Evolutionary conservation across 2,329 filamentous ascomycete genomes (phyloP).

Genomic region (Diaporthe eres): DNA sequence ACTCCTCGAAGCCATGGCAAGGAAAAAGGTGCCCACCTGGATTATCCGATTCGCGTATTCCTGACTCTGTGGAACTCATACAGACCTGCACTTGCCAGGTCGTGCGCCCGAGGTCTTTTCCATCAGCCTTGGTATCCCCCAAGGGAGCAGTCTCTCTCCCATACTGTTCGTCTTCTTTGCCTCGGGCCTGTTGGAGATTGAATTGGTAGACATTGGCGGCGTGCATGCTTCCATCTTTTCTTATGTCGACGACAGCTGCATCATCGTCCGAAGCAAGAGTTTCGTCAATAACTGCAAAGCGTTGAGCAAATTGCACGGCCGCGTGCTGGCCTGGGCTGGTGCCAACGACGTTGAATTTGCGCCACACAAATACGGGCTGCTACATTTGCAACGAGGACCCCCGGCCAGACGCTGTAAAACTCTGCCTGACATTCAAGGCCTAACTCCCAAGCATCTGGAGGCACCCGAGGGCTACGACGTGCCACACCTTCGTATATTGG

Average conservation of each 20-base stretch:
- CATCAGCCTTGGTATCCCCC: neutral
- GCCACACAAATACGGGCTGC: slow-evolving; percentile 1
- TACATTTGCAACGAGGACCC: neutral
- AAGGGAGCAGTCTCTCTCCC: neutral
- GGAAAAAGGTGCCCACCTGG: neutral
- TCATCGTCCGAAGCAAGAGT: neutral
- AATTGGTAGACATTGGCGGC: neutral
- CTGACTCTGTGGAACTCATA: neutral
- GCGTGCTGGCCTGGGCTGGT: neutral
- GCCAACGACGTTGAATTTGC: slow-evolving; percentile 1
- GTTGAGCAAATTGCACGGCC: neutral
- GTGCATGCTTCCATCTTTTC: neutral
- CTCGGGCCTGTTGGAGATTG: neutral
- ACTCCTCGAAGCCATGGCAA: slow-evolving; percentile 4
- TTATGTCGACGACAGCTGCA: neutral
- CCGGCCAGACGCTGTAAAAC: neutral
- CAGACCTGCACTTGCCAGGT: neutral
- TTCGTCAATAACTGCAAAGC: neutral
- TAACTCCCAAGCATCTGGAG: slow-evolving; percentile 3
- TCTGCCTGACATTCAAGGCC: neutral
- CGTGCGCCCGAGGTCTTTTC: neutral
- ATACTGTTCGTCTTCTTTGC: neutral
- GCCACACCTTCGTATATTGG: neutral
- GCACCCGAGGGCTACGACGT: neutral
- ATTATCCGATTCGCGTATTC: neutral